Conservation (phyloP, 2,329 filamentous ascomycete genomes). For the Aspergillus luchuensis region DNA sequence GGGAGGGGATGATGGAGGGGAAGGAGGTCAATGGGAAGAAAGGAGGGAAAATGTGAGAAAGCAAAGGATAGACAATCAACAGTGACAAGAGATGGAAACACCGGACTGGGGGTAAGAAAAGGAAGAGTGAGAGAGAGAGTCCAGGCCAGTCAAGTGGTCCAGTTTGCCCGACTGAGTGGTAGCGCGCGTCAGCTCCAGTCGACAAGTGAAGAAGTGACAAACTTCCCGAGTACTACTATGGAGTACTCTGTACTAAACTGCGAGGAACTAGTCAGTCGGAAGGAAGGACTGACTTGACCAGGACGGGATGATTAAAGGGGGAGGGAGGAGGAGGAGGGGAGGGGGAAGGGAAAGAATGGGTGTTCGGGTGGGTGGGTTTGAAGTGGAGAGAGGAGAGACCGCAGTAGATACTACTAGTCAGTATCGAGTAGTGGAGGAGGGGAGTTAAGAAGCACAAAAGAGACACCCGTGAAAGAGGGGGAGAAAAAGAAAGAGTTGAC, state of each 20-base stretch:
- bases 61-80: background rate
- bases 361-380: background rate
- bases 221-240: background rate
- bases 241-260: background rate
- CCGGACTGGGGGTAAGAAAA: background rate
- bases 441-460: background rate
- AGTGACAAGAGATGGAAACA: background rate
- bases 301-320: constrained; percentile 1
- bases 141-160: constrained; percentile 12
- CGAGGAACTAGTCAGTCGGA: no score
- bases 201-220: background rate
- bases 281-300: background rate
- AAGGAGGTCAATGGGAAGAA: background rate
- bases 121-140: background rate
- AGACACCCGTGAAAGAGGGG: background rate
- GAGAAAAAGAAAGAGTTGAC: background rate
- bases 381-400: background rate
- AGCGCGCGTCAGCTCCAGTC: constrained; percentile 11
- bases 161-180: constrained; percentile 1
- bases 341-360: no score
- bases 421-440: no score
- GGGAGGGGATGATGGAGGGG: background rate
- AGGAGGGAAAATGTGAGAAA: constrained; percentile 2
- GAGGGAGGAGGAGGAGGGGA: background rate
- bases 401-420: no score